Evolutionary conservation across 176 grass and related monocot species (phyloP).

Genomic region (Oryza meyeriana): DNA sequence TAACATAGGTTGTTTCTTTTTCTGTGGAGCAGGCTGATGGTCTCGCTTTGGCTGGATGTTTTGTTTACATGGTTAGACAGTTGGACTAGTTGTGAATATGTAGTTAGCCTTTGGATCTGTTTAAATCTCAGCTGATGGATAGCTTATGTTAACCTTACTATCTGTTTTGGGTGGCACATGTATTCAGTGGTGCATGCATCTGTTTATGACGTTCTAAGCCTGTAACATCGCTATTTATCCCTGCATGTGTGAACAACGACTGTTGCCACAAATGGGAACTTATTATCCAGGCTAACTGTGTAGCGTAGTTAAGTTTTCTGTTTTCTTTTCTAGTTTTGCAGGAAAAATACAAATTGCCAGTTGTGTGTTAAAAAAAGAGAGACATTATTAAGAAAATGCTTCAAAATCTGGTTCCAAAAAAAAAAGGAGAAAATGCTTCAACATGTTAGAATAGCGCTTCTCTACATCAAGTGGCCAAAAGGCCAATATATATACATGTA

Average conservation of each 20-base stretch:
- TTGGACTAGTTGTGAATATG: constrained; percentile 31
- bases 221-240: neutral
- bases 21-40: neutral
- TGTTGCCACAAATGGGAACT: neutral
- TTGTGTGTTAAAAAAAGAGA: no score
- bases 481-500: no score
- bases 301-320: neutral
- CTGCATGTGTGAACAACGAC: neutral
- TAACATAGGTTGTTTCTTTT: neutral
- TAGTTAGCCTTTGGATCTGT: constrained; percentile 28
- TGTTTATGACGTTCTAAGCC: no score
- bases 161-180: neutral
- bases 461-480: no score
- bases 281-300: neutral
- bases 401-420: no score
- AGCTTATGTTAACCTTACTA: neutral
- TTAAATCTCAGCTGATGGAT: neutral
- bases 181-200: neutral
- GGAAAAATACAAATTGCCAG: no score
- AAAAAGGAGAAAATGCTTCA: no score
- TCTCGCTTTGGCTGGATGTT: neutral
- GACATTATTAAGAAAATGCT: no score
- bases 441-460: no score
- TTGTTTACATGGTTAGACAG: neutral
- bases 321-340: neutral